phyloP scores from a whole-genome alignment of 495 filamentous ascomycete genomes.

The Trichoderma orchidacearum region DNA sequence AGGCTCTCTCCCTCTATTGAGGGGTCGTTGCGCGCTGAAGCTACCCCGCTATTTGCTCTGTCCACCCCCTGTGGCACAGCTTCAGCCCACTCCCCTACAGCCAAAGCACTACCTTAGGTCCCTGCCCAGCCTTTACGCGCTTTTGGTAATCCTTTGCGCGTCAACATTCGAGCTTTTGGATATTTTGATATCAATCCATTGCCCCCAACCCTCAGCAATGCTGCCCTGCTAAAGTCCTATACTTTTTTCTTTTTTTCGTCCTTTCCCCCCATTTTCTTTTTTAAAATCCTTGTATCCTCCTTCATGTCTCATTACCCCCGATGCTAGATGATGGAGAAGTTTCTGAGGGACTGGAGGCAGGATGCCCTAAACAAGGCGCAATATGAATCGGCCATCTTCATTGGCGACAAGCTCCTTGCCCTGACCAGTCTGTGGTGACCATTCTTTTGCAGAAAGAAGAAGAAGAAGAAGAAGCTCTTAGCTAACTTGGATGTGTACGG shows the following conservation, averaged over 20 bases:
- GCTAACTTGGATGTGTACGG: background rate
- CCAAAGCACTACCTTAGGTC: too few relatives aligned
- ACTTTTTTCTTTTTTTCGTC: background rate
- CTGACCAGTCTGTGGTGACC: conserved; percentile 57
- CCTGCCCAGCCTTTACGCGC: background rate
- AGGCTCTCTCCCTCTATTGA: background rate
- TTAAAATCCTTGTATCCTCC: background rate
- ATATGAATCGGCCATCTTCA: conserved; percentile 88
- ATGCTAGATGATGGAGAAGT: conserved; percentile 58
- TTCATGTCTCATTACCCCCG: background rate
- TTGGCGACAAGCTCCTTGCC: conserved; percentile 91
- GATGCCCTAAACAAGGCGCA: conserved; percentile 89
- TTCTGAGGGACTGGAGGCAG: conserved; percentile 82
- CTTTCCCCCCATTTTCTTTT: background rate
- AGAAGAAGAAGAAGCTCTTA: too few relatives aligned
- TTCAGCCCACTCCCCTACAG: too few relatives aligned
- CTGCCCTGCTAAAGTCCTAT: background rate
- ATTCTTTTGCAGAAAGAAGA: background rate
- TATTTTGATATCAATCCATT: conserved; percentile 1
- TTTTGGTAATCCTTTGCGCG: background rate
- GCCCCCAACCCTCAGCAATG: background rate
- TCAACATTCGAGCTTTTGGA: background rate
- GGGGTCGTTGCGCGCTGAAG: background rate
- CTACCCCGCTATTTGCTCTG: background rate
- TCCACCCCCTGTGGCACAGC: background rate